These are phyloP conservation scores for Casuarina cunninghamiana DNA, from an alignment of 306 rosid genomes.

Conservation along the genomic window DNA sequence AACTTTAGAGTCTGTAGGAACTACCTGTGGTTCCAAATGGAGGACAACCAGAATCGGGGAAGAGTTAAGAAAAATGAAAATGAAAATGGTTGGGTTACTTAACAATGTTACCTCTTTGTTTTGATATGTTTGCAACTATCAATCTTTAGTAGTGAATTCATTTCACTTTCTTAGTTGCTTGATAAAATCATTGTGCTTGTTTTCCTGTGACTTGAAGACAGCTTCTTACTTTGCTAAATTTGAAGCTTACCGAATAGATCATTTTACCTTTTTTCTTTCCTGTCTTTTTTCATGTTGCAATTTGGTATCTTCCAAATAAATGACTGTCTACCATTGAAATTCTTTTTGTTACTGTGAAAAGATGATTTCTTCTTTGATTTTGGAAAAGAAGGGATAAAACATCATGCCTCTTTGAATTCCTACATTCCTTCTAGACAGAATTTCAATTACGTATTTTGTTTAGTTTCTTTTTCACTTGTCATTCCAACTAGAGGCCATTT, in stretches of 20 bases:
- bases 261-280: neutral
- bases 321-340: neutral
- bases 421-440: neutral
- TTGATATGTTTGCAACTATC: neutral
- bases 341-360: neutral
- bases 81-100: neutral
- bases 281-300: neutral
- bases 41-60: neutral
- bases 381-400: neutral
- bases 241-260: neutral
- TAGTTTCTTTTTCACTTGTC: neutral
- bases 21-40: neutral
- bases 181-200: neutral
- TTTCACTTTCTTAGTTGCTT: neutral
- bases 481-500: neutral
- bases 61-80: neutral
- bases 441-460: neutral
- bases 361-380: neutral
- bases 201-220: neutral
- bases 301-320: neutral
- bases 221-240: neutral
- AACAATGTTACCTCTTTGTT: neutral
- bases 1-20: neutral
- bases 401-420: neutral
- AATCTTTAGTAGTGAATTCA: neutral